Evolutionary conservation across 2,329 filamentous ascomycete species (phyloP), one percentile per base, ranked within the genome.

Genomic region (Aspergillus sp.): DNA sequence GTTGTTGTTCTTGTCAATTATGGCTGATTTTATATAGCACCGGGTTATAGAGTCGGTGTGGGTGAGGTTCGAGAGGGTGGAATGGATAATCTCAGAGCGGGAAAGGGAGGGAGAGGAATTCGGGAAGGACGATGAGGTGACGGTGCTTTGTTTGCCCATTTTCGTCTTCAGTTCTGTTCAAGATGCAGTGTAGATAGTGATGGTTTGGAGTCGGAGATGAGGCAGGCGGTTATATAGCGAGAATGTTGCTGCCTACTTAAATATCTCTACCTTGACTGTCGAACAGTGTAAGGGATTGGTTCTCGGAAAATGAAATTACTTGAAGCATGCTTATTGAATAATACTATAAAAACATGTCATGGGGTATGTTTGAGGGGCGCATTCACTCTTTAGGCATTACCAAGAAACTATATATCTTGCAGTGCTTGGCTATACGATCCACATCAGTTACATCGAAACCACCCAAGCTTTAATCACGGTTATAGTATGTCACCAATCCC

Each of bases 1-100:
- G 47, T 8, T 33, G 17, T 8, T 24, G 23, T 15, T 48, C 17
- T 35, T 48, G 7, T 17, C 15, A 31, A 48, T 48, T 6, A 8
- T 19, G 9, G n/a, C 17, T 1, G 45, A 27, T 12, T 19, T 35
- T 27, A 48, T 48, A 27, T 19, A 19, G 17, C 45, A 48, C 15
- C 52, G 52, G 19, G 45, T 46, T 23, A 65, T 46, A n/a, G 8
- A 35, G 35, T 64, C 61, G 8, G 56, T 35, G 14, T 56, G 23
- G 33, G 40, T 57, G 39, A 64, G 62, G 40, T 58, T 59, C 15
- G 35, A 57, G 48, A 64, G 59, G 15, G 54, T 52, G 40, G 56
- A 61, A 14, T 56, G 35, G 17, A 23, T 56, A n/a, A 58, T 55
- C 7, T 46, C 23, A 14, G 61, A 64, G 43, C 50, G 61, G 43